Evolutionary conservation across 108 stramenopile species (phyloP).

Genomic region (Skeletonema costatum): DNA sequence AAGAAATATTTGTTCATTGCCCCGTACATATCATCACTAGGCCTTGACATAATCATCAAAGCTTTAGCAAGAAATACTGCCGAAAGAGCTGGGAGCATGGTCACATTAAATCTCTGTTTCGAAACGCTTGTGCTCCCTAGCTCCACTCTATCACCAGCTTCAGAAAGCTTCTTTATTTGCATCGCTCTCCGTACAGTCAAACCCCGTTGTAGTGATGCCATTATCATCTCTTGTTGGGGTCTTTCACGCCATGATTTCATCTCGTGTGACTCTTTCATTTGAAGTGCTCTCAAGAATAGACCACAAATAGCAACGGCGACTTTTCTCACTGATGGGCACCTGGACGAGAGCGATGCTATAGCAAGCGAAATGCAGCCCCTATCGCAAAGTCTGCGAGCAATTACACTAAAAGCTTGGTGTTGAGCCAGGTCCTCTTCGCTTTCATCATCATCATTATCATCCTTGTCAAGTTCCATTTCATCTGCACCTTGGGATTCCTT

Average conservation of each 20-base stretch:
- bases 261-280: slow-evolving; percentile 56
- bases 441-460: slow-evolving; percentile 3
- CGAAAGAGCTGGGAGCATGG: slow-evolving; percentile 62
- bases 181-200: slow-evolving; percentile 49
- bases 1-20: slow-evolving; percentile 81
- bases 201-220: slow-evolving; percentile 75
- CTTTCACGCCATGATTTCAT: slow-evolving; percentile 73
- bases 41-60: slow-evolving; percentile 59
- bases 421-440: slow-evolving; percentile 14
- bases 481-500: neutral
- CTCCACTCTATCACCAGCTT: neutral
- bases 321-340: slow-evolving; percentile 59
- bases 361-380: slow-evolving; percentile 62
- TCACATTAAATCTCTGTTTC: slow-evolving; percentile 16
- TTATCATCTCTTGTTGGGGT: slow-evolving; percentile 78
- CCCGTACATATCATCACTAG: slow-evolving; percentile 75
- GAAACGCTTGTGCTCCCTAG: slow-evolving; percentile 1
- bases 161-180: slow-evolving; percentile 28
- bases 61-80: slow-evolving; percentile 77
- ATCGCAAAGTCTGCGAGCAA: slow-evolving; percentile 59
- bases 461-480: neutral
- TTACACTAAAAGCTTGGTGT: slow-evolving; percentile 21
- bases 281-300: slow-evolving; percentile 55
- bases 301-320: slow-evolving; percentile 60
- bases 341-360: slow-evolving; percentile 62